These are phyloP conservation scores for Zygoascus sp. DNA, from an alignment of 1,139 yeast species.

Conservation along the genomic window DNA sequence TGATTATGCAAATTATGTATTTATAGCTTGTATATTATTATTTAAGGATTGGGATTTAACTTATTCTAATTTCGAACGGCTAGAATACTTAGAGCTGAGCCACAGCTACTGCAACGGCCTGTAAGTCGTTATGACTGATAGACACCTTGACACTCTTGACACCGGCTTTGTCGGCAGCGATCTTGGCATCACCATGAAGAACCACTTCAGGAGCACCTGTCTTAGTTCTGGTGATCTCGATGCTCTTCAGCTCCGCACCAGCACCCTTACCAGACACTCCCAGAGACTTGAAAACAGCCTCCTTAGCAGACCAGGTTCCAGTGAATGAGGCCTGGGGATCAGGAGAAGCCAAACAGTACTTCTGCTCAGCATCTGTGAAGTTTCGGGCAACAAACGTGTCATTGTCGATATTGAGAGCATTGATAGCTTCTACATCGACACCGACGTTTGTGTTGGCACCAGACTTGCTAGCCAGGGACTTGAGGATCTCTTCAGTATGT, in stretches of 20 bases:
- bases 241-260: conserved; percentile 88
- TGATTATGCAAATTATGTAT: neutral
- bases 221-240: conserved; percentile 72
- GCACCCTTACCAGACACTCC: conserved; percentile 90
- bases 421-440: conserved; percentile 89
- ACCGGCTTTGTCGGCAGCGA: conserved; percentile 67
- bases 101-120: conserved; percentile 96
- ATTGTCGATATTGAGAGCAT: conserved; percentile 75
- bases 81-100: conserved; percentile 51
- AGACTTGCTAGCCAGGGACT: conserved; percentile 37
- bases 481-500: conserved; percentile 41
- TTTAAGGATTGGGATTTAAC: neutral
- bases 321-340: conserved; percentile 86
- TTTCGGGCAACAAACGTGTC: conserved; percentile 88
- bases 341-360: conserved; percentile 62
- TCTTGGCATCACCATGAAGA: conserved; percentile 70
- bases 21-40: conserved; percentile 2
- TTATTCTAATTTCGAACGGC: neutral
- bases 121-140: conserved; percentile 93
- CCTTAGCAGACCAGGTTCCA: conserved; percentile 99
- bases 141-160: conserved; percentile 75
- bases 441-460: conserved; percentile 73
- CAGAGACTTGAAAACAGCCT: conserved; percentile 94
- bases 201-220: conserved; percentile 80
- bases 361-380: conserved; percentile 76